Percentiles rank a stretch among this genome's conserved stretches.
Conservation (phyloP, 1,284 basidiomycete genomes). For the Cryptococcus neoformans region DNA sequence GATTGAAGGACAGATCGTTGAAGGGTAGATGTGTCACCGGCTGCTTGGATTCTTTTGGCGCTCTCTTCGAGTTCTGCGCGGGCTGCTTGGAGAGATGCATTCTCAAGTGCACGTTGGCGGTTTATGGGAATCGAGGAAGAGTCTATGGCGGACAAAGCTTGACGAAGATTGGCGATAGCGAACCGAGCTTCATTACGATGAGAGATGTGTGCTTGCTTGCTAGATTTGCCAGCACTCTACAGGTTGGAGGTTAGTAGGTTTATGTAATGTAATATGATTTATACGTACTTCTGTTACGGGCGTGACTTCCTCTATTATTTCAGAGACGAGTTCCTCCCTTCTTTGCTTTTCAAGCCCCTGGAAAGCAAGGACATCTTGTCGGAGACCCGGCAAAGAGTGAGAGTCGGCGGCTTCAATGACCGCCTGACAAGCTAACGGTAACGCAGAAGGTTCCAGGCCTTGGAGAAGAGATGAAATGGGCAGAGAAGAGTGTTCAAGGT, state of each 20-base stretch:
- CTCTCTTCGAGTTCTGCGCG: constrained; percentile 68
- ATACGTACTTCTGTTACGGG: constrained; percentile 33
- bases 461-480: constrained; percentile 19
- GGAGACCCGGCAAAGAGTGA: constrained; percentile 15
- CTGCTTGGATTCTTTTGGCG: constrained; percentile 59
- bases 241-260: neutral
- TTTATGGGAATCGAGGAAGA: constrained; percentile 62
- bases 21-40: constrained; percentile 51
- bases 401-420: constrained; percentile 21
- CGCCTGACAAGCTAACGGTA: constrained; percentile 27
- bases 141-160: constrained; percentile 59
- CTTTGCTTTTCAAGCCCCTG: constrained; percentile 27
- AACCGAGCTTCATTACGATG: constrained; percentile 29
- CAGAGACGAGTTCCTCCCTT: constrained; percentile 23
- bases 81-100: constrained; percentile 80
- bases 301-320: constrained; percentile 33
- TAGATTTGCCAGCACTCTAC: constrained; percentile 3
- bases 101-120: constrained; percentile 78
- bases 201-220: constrained; percentile 1
- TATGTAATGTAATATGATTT: neutral
- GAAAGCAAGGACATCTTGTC: constrained; percentile 19
- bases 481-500: constrained; percentile 18
- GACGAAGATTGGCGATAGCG: constrained; percentile 65
- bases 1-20: constrained; percentile 60
- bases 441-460: constrained; percentile 24